A percentile compares a stretch with the other conserved stretches of the same genome.
Evolutionary conservation across 2,329 filamentous ascomycete genomes (phyloP).

Genomic region (Chaetomium olivaceum): DNA sequence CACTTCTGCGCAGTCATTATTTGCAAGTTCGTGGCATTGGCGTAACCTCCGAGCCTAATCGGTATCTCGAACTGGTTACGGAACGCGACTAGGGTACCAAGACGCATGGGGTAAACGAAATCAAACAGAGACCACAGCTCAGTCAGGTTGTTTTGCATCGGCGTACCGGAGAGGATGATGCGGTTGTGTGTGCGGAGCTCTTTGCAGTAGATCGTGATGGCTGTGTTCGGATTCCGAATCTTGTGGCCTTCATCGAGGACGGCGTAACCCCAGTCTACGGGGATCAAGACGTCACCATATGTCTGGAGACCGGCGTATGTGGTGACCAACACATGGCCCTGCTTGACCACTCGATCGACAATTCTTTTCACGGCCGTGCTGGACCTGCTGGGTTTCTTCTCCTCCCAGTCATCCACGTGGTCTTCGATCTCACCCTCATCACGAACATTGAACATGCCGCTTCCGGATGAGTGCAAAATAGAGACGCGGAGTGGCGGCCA

Average conservation of each 20-base stretch:
- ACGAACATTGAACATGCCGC: constrained; percentile 85
- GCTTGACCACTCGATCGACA: constrained; percentile 74
- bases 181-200: constrained; percentile 87
- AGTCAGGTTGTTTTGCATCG: constrained; percentile 94
- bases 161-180: constrained; percentile 91
- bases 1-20: constrained; percentile 94
- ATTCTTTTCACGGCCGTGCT: constrained; percentile 75
- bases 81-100: constrained; percentile 90
- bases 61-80: constrained; percentile 90
- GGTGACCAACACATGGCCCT: constrained; percentile 92
- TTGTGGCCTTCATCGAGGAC: constrained; percentile 97
- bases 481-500: constrained; percentile 98
- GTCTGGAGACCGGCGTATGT: constrained; percentile 96
- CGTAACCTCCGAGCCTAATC: constrained; percentile 90
- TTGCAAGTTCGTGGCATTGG: constrained; percentile 90
- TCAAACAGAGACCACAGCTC: constrained; percentile 98
- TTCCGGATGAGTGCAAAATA: constrained; percentile 92
- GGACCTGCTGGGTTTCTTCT: constrained; percentile 47
- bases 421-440: constrained; percentile 61
- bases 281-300: constrained; percentile 79
- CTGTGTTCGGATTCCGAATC: constrained; percentile 93
- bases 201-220: constrained; percentile 93
- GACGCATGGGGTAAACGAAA: constrained; percentile 93
- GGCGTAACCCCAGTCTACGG: constrained; percentile 87
- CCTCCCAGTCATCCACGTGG: constrained; percentile 53